phyloP scores from a whole-genome alignment of 2,329 filamentous ascomycete genomes.

The Sclerotinia subarctica region DNA sequence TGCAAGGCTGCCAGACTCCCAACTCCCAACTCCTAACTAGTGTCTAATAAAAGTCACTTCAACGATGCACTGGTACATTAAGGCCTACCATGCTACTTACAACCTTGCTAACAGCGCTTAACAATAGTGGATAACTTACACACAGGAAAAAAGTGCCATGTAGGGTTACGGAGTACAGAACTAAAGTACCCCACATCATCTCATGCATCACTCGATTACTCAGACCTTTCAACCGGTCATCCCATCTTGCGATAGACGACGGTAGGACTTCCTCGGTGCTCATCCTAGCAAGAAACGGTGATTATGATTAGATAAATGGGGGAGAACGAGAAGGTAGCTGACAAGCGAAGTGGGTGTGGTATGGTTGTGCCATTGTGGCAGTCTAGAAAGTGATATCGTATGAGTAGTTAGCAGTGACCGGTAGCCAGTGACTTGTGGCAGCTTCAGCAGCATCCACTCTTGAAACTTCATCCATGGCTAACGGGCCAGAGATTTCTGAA shows the following conservation, averaged over 20 bases:
- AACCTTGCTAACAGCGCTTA: background rate
- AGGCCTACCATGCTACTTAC: background rate
- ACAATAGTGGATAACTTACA: constrained; percentile 4
- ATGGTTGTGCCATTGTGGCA: background rate
- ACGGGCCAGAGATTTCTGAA: too few relatives aligned
- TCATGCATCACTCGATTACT: background rate
- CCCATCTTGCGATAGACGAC: background rate
- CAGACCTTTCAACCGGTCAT: background rate
- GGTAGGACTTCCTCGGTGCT: background rate
- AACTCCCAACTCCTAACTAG: background rate
- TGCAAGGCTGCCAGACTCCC: background rate
- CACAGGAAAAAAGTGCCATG: background rate
- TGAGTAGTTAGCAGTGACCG: too few relatives aligned
- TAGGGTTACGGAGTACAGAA: background rate
- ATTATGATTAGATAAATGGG: background rate
- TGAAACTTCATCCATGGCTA: background rate
- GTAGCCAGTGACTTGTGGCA: background rate
- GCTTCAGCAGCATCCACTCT: background rate
- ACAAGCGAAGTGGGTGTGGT: background rate
- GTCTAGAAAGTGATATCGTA: background rate
- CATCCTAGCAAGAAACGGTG: background rate
- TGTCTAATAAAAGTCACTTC: background rate
- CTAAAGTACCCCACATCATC: constrained; percentile 5
- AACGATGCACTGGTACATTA: background rate
- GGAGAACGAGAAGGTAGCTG: background rate